These are phyloP conservation scores for Punctularia strigosozonata DNA, from an alignment of 768 basidiomycete genomes.

Conservation along the genomic window DNA sequence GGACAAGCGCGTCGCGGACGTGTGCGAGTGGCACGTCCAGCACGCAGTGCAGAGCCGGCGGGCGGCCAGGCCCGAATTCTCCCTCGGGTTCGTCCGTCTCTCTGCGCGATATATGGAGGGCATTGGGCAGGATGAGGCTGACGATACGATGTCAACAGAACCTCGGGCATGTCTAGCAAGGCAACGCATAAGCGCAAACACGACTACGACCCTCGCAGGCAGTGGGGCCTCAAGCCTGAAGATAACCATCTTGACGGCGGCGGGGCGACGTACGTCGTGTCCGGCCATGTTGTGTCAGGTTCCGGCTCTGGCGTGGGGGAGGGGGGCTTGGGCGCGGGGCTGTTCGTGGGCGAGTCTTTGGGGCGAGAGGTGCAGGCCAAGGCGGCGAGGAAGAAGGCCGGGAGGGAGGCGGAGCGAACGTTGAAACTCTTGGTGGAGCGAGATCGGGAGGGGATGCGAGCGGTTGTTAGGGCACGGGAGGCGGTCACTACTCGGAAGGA, in stretches of 20 bases:
- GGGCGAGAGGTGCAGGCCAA: slow-evolving; percentile 75
- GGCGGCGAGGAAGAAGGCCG: slow-evolving; percentile 48
- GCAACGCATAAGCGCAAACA: slow-evolving; percentile 39
- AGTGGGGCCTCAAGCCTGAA: slow-evolving; percentile 64
- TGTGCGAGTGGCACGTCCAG: slow-evolving; percentile 89
- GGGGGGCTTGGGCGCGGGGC: slow-evolving; percentile 17
- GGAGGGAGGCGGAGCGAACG: slow-evolving; percentile 46
- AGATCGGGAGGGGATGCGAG: slow-evolving; percentile 59
- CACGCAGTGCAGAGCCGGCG: slow-evolving; percentile 65
- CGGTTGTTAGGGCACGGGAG: slow-evolving; percentile 50
- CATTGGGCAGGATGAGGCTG: no score
- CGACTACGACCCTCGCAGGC: slow-evolving; percentile 55
- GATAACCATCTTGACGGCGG: slow-evolving; percentile 19
- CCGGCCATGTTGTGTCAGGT: slow-evolving; percentile 70
- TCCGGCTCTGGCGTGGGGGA: slow-evolving; percentile 26
- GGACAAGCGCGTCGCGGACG: slow-evolving; percentile 75
- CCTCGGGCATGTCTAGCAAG: slow-evolving; percentile 52
- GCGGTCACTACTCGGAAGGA: slow-evolving; percentile 19
- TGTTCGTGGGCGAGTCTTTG: slow-evolving; percentile 57
- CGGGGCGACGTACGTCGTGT: slow-evolving; percentile 68
- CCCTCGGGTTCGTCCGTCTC: slow-evolving; percentile 51
- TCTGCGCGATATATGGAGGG: no score
- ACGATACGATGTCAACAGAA: slow-evolving; percentile 30
- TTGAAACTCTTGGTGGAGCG: slow-evolving; percentile 48
- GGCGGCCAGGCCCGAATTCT: slow-evolving; percentile 77